A percentile compares a stretch with the other conserved stretches of the same genome.
These are phyloP conservation scores for Pseudocercospora musae DNA, from an alignment of 2,329 filamentous ascomycete species.

Conservation along the genomic window DNA sequence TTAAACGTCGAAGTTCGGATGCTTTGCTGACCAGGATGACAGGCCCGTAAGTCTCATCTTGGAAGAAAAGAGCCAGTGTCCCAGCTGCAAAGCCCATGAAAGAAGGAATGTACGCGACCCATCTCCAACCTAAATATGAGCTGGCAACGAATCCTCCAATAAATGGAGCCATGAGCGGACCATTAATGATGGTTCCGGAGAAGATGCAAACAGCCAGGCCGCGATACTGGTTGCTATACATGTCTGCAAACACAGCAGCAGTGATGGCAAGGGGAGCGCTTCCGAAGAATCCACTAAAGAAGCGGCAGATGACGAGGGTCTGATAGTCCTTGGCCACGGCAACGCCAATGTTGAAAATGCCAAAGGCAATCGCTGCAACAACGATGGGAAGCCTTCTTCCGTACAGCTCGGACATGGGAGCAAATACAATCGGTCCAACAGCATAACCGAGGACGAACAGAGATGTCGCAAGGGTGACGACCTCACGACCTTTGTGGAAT, in stretches of 20 bases:
- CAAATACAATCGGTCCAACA: conserved; percentile 44
- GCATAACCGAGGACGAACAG: conserved; percentile 43
- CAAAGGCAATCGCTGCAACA: too few relatives aligned
- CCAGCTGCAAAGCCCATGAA: conserved; percentile 57
- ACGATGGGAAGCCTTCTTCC: conserved; percentile 32
- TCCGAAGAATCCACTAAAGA: conserved; percentile 38
- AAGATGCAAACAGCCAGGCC: conserved; percentile 35
- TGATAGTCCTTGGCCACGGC: conserved; percentile 39
- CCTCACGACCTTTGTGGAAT: too few relatives aligned
- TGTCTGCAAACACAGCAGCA: conserved; percentile 44
- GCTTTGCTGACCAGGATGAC: conserved; percentile 58
- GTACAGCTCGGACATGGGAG: conserved; percentile 48
- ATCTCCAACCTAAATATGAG: conserved; percentile 48
- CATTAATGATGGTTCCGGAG: too few relatives aligned
- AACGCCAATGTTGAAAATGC: conserved; percentile 49
- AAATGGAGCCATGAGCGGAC: too few relatives aligned
- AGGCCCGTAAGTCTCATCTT: conserved; percentile 58
- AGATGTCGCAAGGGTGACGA: conserved; percentile 37
- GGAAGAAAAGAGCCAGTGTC: conserved; percentile 50
- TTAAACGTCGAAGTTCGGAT: conserved; percentile 51
- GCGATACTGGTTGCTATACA: conserved; percentile 34
- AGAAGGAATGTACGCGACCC: conserved; percentile 46
- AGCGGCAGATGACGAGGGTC: conserved; percentile 39
- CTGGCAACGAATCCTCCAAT: conserved; percentile 35
- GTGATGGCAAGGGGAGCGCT: too few relatives aligned